Conservation (phyloP, 2,329 filamentous ascomycete species). For the Arthrinium puccinioides region DNA sequence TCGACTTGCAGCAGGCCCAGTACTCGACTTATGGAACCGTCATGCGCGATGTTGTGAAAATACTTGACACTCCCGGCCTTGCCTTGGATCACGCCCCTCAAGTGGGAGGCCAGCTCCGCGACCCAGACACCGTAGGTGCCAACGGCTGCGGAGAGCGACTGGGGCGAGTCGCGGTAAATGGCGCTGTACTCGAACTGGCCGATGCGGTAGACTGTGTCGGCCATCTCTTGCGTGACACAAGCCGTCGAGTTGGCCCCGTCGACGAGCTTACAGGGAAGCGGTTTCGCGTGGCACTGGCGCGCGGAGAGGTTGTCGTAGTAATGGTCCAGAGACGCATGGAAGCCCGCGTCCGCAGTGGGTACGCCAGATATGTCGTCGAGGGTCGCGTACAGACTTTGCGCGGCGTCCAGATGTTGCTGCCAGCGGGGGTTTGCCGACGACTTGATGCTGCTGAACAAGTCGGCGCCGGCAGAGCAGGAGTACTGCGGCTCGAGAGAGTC, state of each 20-base stretch:
- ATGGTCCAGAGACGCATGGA: constrained; percentile 69
- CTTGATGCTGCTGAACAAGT: constrained; percentile 36
- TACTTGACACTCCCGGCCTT: constrained; percentile 39
- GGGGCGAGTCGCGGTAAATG: constrained; percentile 63
- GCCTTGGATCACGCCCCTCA: constrained; percentile 45
- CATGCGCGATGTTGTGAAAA: constrained; percentile 73
- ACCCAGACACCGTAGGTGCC: constrained; percentile 66
- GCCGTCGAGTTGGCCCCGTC: constrained; percentile 34
- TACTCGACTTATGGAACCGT: constrained; percentile 62
- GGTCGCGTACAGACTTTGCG: constrained; percentile 44
- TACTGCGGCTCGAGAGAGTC: constrained; percentile 74
- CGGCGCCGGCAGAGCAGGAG: constrained; percentile 46
- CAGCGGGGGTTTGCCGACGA: constrained; percentile 42
- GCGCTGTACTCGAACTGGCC: constrained; percentile 78
- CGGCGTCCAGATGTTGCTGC: constrained; percentile 54
- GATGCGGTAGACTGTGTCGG: constrained; percentile 65
- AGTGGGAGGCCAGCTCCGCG: constrained; percentile 60
- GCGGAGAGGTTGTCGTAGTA: constrained; percentile 82
- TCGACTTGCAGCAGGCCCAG: constrained; percentile 66
- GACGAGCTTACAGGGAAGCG: constrained; percentile 59
- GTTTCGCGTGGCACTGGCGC: constrained; percentile 66
- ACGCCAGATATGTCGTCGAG: constrained; percentile 68
- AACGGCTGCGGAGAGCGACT: constrained; percentile 55
- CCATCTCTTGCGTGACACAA: constrained; percentile 56
- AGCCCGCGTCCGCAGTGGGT: constrained; percentile 44